These are phyloP conservation scores for Xylaria sp. DNA, from an alignment of 2,329 filamentous ascomycete genomes.

Conservation along the genomic window DNA sequence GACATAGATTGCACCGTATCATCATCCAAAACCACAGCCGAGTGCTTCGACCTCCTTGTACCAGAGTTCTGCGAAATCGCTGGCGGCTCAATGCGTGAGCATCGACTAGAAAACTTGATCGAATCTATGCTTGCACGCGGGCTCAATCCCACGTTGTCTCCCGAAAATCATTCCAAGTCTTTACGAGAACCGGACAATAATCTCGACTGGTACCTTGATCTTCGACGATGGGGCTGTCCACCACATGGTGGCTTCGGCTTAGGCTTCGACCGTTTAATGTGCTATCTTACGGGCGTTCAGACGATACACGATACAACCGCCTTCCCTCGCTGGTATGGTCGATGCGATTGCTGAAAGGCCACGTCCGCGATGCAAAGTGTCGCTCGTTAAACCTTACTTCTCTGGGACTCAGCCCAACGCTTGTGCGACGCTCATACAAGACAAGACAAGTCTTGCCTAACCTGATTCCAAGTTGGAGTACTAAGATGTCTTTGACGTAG, in stretches of 20 bases:
- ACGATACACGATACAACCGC: conserved; percentile 86
- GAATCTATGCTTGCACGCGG: conserved; percentile 74
- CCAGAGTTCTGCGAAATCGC: conserved; percentile 86
- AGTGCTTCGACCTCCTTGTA: conserved; percentile 89
- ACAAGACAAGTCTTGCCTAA: conserved; percentile 24
- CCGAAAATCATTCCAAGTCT: conserved; percentile 36
- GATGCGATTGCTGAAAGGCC: conserved; percentile 60
- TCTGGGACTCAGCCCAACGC: conserved; percentile 43
- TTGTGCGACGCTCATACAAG: conserved; percentile 40
- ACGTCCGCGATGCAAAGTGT: conserved; percentile 35
- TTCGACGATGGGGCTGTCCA: conserved; percentile 88
- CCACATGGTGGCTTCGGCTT: conserved; percentile 91
- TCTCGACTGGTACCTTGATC: conserved; percentile 85
- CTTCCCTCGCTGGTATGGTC: conserved; percentile 77
- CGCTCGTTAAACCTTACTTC: conserved; percentile 48
- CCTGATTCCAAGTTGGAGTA: conserved; percentile 32
- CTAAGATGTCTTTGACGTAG: conserved; percentile 30
- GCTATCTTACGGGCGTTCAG: conserved; percentile 80
- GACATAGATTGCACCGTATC: conserved; percentile 20
- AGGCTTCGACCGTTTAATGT: conserved; percentile 85
- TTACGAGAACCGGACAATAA: conserved; percentile 39
- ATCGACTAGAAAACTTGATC: conserved; percentile 70
- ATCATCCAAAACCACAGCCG: conserved; percentile 63
- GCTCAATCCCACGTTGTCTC: conserved; percentile 51
- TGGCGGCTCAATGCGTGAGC: conserved; percentile 88